phyloP scores from a whole-genome alignment of 1,139 yeast genomes.

The Hyphopichia fennica region DNA sequence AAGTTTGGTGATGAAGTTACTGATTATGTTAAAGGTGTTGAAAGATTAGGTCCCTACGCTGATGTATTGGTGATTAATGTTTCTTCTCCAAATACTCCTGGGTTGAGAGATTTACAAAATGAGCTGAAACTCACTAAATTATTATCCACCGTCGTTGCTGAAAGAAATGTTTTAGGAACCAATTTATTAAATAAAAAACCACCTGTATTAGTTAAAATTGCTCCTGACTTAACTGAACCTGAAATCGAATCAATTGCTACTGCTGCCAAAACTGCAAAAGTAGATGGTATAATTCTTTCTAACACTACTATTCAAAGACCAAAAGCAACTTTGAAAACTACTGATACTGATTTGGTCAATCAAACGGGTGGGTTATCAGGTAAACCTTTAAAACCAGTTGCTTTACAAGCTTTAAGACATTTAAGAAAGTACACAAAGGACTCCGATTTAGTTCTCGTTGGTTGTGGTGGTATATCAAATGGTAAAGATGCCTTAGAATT shows the following conservation, averaged over 20 bases:
- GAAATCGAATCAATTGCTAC: slow-evolving; percentile 83
- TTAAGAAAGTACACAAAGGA: slow-evolving; percentile 78
- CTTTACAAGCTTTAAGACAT: slow-evolving; percentile 67
- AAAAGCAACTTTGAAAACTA: slow-evolving; percentile 44
- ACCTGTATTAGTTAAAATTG: slow-evolving; percentile 85
- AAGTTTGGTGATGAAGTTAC: slow-evolving; percentile 86
- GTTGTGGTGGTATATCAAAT: slow-evolving; percentile 88
- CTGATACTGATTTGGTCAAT: slow-evolving; percentile 36
- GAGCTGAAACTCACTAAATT: slow-evolving; percentile 71
- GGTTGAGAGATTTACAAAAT: slow-evolving; percentile 80
- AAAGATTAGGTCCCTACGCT: slow-evolving; percentile 76
- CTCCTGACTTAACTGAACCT: slow-evolving; percentile 84
- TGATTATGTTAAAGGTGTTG: slow-evolving; percentile 85
- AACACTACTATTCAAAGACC: slow-evolving; percentile 91
- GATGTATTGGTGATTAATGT: slow-evolving; percentile 89
- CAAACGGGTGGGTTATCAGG: slow-evolving; percentile 93
- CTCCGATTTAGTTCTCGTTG: slow-evolving; percentile 70
- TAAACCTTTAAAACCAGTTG: slow-evolving; percentile 79
- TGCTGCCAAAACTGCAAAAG: slow-evolving; percentile 71
- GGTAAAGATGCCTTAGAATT: slow-evolving; percentile 90
- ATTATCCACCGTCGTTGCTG: slow-evolving; percentile 61
- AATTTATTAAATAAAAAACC: slow-evolving; percentile 50
- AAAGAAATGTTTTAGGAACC: slow-evolving; percentile 48
- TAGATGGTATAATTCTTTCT: slow-evolving; percentile 90
- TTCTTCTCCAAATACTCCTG: slow-evolving; percentile 97